phyloP scores from a whole-genome alignment of 1,284 basidiomycete genomes.

The Sparassis latifolia region DNA sequence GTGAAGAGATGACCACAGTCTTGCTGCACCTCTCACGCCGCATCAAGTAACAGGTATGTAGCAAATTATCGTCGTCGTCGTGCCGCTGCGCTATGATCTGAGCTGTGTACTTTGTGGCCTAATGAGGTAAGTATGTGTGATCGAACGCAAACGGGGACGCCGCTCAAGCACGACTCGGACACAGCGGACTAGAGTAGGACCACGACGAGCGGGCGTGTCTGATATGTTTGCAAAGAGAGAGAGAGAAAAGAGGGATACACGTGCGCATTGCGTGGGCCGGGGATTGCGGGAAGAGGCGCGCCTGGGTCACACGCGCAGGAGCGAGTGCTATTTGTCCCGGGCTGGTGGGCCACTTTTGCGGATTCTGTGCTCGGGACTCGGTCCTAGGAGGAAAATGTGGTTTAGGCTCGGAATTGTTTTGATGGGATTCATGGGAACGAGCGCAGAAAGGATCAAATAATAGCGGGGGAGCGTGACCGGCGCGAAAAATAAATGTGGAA shows the following conservation, averaged over 20 bases:
- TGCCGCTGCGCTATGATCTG: too few relatives aligned
- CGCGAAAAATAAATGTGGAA: conserved; percentile 5
- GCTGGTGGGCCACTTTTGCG: conserved; percentile 12
- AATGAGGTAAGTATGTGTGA: too few relatives aligned
- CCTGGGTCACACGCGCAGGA: conserved; percentile 18
- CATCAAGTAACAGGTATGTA: too few relatives aligned
- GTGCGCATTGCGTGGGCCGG: conserved; percentile 14
- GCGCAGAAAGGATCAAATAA: conserved; percentile 7
- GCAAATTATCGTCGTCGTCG: too few relatives aligned
- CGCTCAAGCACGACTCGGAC: too few relatives aligned
- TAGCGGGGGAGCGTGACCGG: conserved; percentile 8
- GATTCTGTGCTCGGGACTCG: conserved; percentile 16
- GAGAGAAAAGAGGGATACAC: conserved; percentile 3
- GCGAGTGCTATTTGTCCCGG: conserved; percentile 8
- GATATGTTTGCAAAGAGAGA: background rate
- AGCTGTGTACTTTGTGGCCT: too few relatives aligned
- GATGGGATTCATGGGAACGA: conserved; percentile 8
- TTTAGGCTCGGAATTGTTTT: conserved; percentile 11
- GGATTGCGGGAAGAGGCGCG: conserved; percentile 13
- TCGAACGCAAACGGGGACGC: too few relatives aligned
- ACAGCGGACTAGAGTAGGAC: background rate
- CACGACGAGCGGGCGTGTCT: conserved; percentile 5
- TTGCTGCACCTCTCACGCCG: too few relatives aligned
- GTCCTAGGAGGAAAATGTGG: conserved; percentile 18
- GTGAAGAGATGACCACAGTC: too few relatives aligned